A percentile compares a stretch with the other conserved stretches of the same genome.
Evolutionary conservation across 176 grass and related monocot genomes (phyloP).

Genomic region (Bothriochloa decipiens): DNA sequence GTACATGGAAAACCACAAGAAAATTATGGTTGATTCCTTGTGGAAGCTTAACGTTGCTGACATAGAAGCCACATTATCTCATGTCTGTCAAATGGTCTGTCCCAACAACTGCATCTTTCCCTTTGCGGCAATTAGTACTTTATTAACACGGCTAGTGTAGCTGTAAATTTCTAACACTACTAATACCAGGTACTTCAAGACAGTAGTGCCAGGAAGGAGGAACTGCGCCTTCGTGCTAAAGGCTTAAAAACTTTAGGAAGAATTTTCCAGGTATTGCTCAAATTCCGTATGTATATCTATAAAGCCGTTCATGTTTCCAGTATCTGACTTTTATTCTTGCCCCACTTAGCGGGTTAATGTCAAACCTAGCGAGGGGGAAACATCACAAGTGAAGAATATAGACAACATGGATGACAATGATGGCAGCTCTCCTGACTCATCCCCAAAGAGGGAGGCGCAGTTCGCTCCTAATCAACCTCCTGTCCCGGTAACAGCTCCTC

Average conservation of each 20-base stretch:
- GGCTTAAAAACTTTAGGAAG: slow-evolving; percentile 94
- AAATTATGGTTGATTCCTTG: slow-evolving; percentile 93
- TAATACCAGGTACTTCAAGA: slow-evolving; percentile 85
- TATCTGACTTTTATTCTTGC: slow-evolving; percentile 38
- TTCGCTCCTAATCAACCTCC: slow-evolving; percentile 57
- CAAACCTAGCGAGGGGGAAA: slow-evolving; percentile 58
- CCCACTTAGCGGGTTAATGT: slow-evolving; percentile 68
- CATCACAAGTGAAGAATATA: slow-evolving; percentile 57
- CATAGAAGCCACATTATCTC: slow-evolving; percentile 92
- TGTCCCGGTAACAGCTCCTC: slow-evolving; percentile 62
- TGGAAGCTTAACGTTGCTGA: slow-evolving; percentile 99
- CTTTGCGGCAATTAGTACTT: slow-evolving; percentile 6
- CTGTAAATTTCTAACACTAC: slow-evolving; percentile 31
- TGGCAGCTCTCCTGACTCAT: slow-evolving; percentile 82
- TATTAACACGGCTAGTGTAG: slow-evolving; percentile 4
- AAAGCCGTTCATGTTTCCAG: slow-evolving; percentile 27
- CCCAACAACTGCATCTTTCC: slow-evolving; percentile 34
- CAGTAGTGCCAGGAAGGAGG: slow-evolving; percentile 67
- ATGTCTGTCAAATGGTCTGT: slow-evolving; percentile 95
- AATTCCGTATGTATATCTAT: slow-evolving; percentile 2
- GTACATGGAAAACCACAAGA: slow-evolving; percentile 86
- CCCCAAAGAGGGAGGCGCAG: slow-evolving; percentile 55
- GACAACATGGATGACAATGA: slow-evolving; percentile 65
- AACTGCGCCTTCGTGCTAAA: slow-evolving; percentile 84
- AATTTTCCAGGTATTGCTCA: slow-evolving; percentile 83